A percentile compares a stretch with the other conserved stretches of the same genome.
Evolutionary conservation across 2,329 filamentous ascomycete genomes (phyloP).

Genomic region (Beauveria bassiana): DNA sequence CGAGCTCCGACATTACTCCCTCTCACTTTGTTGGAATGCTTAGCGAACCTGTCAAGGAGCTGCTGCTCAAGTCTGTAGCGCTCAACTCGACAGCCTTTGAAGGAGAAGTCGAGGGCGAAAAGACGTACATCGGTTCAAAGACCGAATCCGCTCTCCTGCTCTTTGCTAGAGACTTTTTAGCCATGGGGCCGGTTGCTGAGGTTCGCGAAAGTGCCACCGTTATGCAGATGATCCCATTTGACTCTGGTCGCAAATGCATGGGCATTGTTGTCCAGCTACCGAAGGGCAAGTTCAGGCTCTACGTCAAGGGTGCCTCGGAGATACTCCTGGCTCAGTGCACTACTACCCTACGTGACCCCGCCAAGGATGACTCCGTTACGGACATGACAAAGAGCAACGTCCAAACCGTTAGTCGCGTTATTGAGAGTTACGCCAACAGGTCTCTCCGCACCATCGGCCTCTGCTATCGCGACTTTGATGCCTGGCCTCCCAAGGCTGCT

Average conservation of each 20-base stretch:
- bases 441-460: slow-evolving; percentile 81
- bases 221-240: slow-evolving; percentile 65
- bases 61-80: slow-evolving; percentile 52
- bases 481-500: slow-evolving; percentile 68
- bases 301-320: slow-evolving; percentile 58
- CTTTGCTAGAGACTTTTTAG: slow-evolving; percentile 58
- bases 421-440: slow-evolving; percentile 68
- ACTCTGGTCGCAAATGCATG: slow-evolving; percentile 69
- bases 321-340: slow-evolving; percentile 53
- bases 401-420: slow-evolving; percentile 54
- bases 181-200: slow-evolving; percentile 56
- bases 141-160: slow-evolving; percentile 69
- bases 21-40: slow-evolving; percentile 42
- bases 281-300: slow-evolving; percentile 45
- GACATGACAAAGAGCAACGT: slow-evolving; percentile 45
- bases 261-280: slow-evolving; percentile 47
- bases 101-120: slow-evolving; percentile 58
- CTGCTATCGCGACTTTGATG: slow-evolving; percentile 74
- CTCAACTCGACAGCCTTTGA: slow-evolving; percentile 71
- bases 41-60: slow-evolving; percentile 37
- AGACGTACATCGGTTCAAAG: slow-evolving; percentile 67
- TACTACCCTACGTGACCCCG: slow-evolving; percentile 42
- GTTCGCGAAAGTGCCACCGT: slow-evolving; percentile 53
- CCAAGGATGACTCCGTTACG: slow-evolving; percentile 32
- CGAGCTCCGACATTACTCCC: slow-evolving; percentile 31